Base-by-base conservation (phyloP, 495 filamentous ascomycete genomes). In the Chaetomium tenue region DNA sequence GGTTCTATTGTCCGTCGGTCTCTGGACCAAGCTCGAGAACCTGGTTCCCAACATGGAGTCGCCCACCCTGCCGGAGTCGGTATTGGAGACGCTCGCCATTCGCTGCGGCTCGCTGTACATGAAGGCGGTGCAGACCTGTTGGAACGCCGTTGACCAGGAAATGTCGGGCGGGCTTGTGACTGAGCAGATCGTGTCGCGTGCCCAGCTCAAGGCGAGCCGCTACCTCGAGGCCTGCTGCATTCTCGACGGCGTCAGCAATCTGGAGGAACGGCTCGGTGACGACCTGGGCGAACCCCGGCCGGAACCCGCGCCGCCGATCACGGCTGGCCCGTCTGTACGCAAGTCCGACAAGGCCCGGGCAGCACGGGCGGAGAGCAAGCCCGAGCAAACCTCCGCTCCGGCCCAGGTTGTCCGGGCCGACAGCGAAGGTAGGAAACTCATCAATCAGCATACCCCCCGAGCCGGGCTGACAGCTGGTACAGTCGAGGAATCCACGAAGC, bases 1-100 rank as follows among this genome's bases (percentile, higher is more conserved):
- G 68, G 80, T 96, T 15, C 79, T 97, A 13, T 75, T 96, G 33
- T 93, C 95, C 61, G 88, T 97, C 63, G 93, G 92, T 28, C 80
- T 96, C 1, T 97, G 93, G 93, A 87, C 85, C n/a, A 87, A 89
- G 3, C 80, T 96, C 44, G 80, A 84, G 42, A 83, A 86, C 60
- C 78, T 89, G 3, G 81, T 83, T 37, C 73, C 80, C 30, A 69
- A 72, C 40, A 52, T 68, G n/a, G 63, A 68, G 8, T 72, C 72
- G 0, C 72, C 77, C 3, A 66, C 67, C 2, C 64, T 83, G 2
- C 70, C 79, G 8, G 74, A 81, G 37, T 71, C 78, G n/a, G 74
- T 81, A 4, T 71, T 81, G 3, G 83, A 87, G 44, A 86, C 89
- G 62, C 76, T 92, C 30, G 87, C 84, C 2, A 84, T 86, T n/a